Evolutionary conservation across 257 asterid genomes (phyloP).

Genomic region (Knoxia roxburghii): DNA sequence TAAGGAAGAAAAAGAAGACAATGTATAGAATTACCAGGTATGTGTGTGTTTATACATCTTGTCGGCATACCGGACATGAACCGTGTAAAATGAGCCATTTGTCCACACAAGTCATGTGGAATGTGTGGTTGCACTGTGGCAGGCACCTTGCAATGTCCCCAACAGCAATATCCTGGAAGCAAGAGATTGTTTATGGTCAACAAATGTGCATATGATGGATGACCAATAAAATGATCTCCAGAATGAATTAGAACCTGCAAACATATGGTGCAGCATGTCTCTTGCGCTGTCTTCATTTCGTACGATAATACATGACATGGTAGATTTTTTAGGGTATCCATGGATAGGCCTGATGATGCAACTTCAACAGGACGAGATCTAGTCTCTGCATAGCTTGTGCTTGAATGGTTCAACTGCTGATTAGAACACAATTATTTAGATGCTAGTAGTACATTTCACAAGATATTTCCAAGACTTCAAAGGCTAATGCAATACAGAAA

Average conservation of each 20-base stretch:
- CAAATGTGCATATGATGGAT: background rate
- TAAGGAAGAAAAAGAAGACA: background rate
- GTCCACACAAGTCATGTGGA: constrained; percentile 27
- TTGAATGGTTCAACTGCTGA: constrained; percentile 10
- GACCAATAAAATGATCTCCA: background rate
- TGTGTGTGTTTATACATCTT: constrained; percentile 10
- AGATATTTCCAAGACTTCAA: background rate
- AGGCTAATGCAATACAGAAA: background rate
- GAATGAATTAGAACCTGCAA: constrained; percentile 14
- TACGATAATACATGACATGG: constrained; percentile 17
- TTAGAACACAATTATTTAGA: background rate
- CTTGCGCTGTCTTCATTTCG: constrained; percentile 9
- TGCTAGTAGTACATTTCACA: background rate
- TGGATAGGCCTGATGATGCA: constrained; percentile 16
- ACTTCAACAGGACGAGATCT: background rate
- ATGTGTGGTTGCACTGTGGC: constrained; percentile 26
- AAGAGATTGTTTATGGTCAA: background rate
- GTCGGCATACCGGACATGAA: constrained; percentile 29
- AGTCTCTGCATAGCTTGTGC: background rate
- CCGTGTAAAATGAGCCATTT: constrained; percentile 23
- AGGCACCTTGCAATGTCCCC: constrained; percentile 26
- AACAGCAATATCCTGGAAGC: constrained; percentile 18
- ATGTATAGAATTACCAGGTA: background rate
- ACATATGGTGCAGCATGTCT: constrained; percentile 24
- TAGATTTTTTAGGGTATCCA: constrained; percentile 17